These are phyloP conservation scores for Debaryomyces udenii DNA, from an alignment of 1,139 yeast genomes.

Conservation along the genomic window DNA sequence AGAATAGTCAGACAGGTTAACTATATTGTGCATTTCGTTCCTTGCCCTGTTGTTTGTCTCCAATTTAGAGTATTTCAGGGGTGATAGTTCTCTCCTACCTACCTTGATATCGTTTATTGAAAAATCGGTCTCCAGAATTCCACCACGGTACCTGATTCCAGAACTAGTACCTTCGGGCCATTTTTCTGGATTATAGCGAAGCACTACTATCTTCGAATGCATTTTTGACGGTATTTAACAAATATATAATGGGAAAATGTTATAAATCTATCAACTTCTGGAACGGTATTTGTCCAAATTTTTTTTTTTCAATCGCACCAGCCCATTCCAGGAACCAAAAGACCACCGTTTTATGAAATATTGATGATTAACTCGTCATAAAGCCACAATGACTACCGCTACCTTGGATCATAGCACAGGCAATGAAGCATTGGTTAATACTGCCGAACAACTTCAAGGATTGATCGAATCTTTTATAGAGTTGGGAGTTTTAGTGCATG, in stretches of 20 bases:
- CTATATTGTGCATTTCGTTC: neutral
- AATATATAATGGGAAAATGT: neutral
- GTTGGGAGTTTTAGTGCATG: slow-evolving; percentile 89
- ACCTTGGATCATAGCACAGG: slow-evolving; percentile 27
- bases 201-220: slow-evolving; percentile 10
- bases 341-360: too few species aligned
- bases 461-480: slow-evolving; percentile 86
- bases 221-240: slow-evolving; percentile 1
- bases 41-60: slow-evolving; percentile 9
- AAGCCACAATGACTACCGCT: slow-evolving; percentile 40
- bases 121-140: too few species aligned
- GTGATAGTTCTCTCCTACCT: slow-evolving; percentile 10
- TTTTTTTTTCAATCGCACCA: slow-evolving; percentile 4
- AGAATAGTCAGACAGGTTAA: neutral
- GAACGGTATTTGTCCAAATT: slow-evolving; percentile 3
- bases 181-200: slow-evolving; percentile 11
- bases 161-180: neutral
- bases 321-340: too few species aligned
- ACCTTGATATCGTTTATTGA: neutral
- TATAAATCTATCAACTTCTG: neutral
- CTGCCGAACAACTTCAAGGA: slow-evolving; percentile 65
- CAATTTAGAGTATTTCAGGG: slow-evolving; percentile 16
- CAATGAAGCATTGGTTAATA: slow-evolving; percentile 47
- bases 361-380: neutral
- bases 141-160: too few species aligned